Percentiles rank a stretch among this genome's conserved stretches.
These are phyloP conservation scores for Scopulariopsis brevicaulis DNA, from an alignment of 2,329 filamentous ascomycete genomes.

Conservation along the genomic window DNA sequence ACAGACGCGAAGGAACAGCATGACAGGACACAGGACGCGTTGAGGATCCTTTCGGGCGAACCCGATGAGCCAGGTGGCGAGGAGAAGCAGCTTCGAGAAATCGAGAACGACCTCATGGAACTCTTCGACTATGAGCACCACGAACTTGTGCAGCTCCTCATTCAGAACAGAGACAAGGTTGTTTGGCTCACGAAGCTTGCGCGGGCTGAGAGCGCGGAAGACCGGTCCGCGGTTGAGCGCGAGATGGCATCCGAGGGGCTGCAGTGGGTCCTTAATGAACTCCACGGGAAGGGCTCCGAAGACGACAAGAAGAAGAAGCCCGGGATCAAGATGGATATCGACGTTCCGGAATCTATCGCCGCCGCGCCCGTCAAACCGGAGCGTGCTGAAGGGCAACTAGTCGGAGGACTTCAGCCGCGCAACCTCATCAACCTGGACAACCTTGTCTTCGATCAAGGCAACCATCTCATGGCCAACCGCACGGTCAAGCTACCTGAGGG, in stretches of 20 bases:
- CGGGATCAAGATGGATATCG: conserved; percentile 94
- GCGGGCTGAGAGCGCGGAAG: conserved; percentile 67
- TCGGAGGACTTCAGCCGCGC: conserved; percentile 76
- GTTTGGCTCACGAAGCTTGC: conserved; percentile 91
- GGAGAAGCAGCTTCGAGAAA: conserved; percentile 78
- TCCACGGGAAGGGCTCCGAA: conserved; percentile 59
- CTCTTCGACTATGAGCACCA: conserved; percentile 96
- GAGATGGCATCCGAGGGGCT: conserved; percentile 88
- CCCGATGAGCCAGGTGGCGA: conserved; percentile 61
- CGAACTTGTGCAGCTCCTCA: conserved; percentile 81
- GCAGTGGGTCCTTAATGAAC: conserved; percentile 76
- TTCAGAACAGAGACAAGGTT: conserved; percentile 85
- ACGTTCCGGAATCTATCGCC: conserved; percentile 52
- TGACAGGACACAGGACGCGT: conserved; percentile 77
- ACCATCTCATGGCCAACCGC: conserved; percentile 98
- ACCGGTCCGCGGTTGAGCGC: conserved; percentile 67
- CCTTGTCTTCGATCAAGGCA: conserved; percentile 92
- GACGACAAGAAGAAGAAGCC: conserved; percentile 54
- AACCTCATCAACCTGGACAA: conserved; percentile 91
- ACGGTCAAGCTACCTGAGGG: conserved; percentile 90
- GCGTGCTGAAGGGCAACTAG: conserved; percentile 53
- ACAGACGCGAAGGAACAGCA: conserved; percentile 87
- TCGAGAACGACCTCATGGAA: conserved; percentile 97
- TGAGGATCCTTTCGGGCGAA: conserved; percentile 71
- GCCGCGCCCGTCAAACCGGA: conserved; percentile 39